Conservation (phyloP, 306 rosid genomes). For the Quercus parvula region DNA sequence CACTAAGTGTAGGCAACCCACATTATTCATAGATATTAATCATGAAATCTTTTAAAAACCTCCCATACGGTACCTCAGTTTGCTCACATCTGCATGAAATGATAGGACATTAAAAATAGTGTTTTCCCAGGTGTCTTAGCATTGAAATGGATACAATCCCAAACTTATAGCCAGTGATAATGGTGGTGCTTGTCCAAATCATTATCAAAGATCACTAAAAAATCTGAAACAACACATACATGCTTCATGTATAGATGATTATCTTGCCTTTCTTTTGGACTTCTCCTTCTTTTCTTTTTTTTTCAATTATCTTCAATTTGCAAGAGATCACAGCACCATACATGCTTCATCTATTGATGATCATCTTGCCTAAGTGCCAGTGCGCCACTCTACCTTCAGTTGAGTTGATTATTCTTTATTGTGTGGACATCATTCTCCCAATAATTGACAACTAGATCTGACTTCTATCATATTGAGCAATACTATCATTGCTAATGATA, state of each 20-base stretch:
- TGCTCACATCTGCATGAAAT: neutral
- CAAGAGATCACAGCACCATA: neutral
- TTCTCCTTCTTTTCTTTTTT: no score
- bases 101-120: neutral
- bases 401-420: neutral
- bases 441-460: neutral
- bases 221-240: neutral
- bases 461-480: neutral
- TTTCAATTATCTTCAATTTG: neutral
- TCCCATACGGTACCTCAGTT: neutral
- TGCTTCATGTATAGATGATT: neutral
- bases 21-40: neutral
- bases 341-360: no score
- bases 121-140: neutral
- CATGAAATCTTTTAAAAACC: neutral
- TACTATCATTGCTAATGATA: neutral
- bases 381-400: neutral
- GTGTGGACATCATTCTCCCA: neutral
- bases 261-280: no score
- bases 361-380: neutral
- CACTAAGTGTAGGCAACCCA: neutral
- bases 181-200: neutral
- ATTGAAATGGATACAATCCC: neutral
- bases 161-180: neutral
- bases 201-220: neutral